Evolutionary conservation across 768 basidiomycete genomes (phyloP), one percentile per base, ranked within the genome.

Genomic region (Steccherinum ochraceum): DNA sequence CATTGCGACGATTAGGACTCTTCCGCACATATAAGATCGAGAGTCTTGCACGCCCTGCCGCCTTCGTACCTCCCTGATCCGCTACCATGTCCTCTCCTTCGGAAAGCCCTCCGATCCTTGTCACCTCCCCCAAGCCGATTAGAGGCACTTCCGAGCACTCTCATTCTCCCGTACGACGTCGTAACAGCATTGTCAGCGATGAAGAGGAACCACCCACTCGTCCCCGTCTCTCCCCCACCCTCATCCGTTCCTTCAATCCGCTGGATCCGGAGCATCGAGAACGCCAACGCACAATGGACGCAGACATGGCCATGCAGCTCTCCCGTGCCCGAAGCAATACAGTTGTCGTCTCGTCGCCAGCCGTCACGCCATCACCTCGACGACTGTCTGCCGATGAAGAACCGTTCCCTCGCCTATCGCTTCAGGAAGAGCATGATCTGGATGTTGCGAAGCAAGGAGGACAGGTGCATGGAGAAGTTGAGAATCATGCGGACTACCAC

Each of bases 281-380:
- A 66, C 81, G 93, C 18, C 93, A 97, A 72, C 79, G 88, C 27
- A 83, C 90, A 4, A 89, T 96, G 85, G 94, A 97, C 60, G 89
- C 89, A 0, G 93, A 94, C 60, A 91, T 92, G 87, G 90, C 88
- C 48, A 77, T 89, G 63, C 85, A 87, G 25, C 78, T 87, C 40
- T 86, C 84, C 20, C 75, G 80, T 19, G 87, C 86, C 1, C 78
- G 89, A 19, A 73, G 84, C 53, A 82, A 82, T 46, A 85, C 84
- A 0, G 59, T 81, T 5, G 65, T 55, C 20, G 52, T 56, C 4
- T 53, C 60, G 12, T 62, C 60, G 11, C 67, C 72, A 0, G 54
- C 65, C 12, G 57, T 70, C 12, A 66, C 70, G 5, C 48, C 55
- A 61, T 71, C 46, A 64, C 64, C 53, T 50, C 68, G 58, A 53